These are phyloP conservation scores for Leccinellum albellum DNA, from an alignment of 768 basidiomycete genomes.

Conservation along the genomic window DNA sequence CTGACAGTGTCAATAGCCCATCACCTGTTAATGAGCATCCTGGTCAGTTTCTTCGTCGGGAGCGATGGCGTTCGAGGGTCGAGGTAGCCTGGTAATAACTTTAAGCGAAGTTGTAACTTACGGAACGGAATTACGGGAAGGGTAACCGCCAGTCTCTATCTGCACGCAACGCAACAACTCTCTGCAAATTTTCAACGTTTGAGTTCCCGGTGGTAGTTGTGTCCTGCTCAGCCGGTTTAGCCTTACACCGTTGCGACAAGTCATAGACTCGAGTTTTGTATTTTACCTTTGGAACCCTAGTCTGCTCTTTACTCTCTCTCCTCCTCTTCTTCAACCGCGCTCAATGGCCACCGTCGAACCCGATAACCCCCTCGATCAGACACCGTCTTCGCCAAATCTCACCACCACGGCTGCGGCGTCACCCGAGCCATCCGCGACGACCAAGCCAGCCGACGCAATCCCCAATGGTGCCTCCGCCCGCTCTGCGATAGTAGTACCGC, in stretches of 20 bases:
- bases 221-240: conserved; percentile 11
- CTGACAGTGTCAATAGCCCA: conserved; percentile 4
- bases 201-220: neutral
- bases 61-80: neutral
- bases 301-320: neutral
- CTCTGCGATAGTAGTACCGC: conserved; percentile 26
- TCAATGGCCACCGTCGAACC: conserved; percentile 23
- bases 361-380: conserved; percentile 28
- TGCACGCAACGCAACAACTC: conserved; percentile 17
- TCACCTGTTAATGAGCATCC: neutral
- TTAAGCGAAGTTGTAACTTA: conserved; percentile 14
- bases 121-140: conserved; percentile 27
- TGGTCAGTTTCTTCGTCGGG: neutral
- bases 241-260: neutral
- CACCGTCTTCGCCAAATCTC: conserved; percentile 4
- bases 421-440: neutral
- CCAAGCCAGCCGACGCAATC: conserved; percentile 7
- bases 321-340: conserved; percentile 1
- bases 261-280: conserved; percentile 16
- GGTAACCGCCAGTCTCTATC: conserved; percentile 15
- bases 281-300: conserved; percentile 12
- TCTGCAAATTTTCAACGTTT: conserved; percentile 28
- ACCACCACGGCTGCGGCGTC: neutral
- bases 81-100: neutral
- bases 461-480: conserved; percentile 11